Evolutionary conservation across 208 protist species (phyloP).

Genomic region (Trypanosoma cruzi): DNA sequence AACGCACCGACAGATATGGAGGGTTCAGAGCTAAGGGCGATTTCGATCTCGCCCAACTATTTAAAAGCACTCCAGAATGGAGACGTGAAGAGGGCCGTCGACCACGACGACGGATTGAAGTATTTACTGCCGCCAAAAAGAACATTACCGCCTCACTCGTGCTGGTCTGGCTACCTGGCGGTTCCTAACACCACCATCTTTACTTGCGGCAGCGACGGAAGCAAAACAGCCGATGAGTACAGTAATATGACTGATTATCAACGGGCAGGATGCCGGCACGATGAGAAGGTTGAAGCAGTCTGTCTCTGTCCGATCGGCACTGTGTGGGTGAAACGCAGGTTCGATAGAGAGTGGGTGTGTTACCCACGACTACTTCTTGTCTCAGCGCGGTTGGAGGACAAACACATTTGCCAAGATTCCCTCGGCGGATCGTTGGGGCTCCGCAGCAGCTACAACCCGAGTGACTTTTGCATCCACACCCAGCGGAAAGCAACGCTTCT

Average conservation of each 20-base stretch:
- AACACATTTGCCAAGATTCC: constrained; percentile 34
- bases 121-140: background rate
- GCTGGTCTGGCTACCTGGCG: constrained; percentile 3
- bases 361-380: constrained; percentile 24
- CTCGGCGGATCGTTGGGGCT: constrained; percentile 37
- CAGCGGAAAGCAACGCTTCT: constrained; percentile 20
- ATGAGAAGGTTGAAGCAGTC: background rate
- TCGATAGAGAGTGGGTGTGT: background rate
- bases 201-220: background rate
- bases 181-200: constrained; percentile 2
- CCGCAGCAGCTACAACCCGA: constrained; percentile 8
- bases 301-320: constrained; percentile 39
- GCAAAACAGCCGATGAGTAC: background rate
- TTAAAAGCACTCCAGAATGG: too few relatives aligned
- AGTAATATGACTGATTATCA: background rate
- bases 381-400: constrained; percentile 29
- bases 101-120: too few relatives aligned
- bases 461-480: constrained; percentile 38
- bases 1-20: background rate
- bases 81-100: too few relatives aligned
- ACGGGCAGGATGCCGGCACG: constrained; percentile 7
- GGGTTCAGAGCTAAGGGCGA: background rate
- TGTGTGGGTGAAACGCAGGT: constrained; percentile 2
- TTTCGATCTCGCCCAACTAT: background rate
- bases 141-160: background rate